Base-by-base conservation (phyloP, 371 early-diverging fungal species). In the Blyttiomyces sp. region DNA sequence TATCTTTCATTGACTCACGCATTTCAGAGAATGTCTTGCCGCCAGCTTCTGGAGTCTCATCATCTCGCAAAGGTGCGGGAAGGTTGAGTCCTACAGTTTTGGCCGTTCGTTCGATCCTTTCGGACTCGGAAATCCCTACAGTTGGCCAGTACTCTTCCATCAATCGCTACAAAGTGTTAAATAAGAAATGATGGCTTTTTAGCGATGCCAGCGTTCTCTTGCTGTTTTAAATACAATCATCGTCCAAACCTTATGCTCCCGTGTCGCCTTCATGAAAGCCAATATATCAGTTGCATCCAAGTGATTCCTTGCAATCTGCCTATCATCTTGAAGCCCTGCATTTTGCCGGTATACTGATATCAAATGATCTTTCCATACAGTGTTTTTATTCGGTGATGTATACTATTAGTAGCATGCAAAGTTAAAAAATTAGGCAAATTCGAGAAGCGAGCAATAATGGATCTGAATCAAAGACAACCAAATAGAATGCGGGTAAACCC, bases 131-230 rank as follows among this genome's bases (percentile, higher is more conserved):
- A 4, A 62, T 28, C 9, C 21, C 17, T 17, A 56, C 32, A 11
- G 42, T 39, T 1, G 62, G 62, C 55, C 54, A 62, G 43, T 62
- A 54, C 0, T 46, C 55, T n/a, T 62, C 62, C 23, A 54, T 24
- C 11, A 62, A 43, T 31, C 55, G 44, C 62, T 62, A 16, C 35
- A 24, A 42, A 9, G 54, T 1, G 23, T 42, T 13, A 43, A 54
- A 21, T n/a, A 42, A 43, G n/a, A 54, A 27, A 2, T 21, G n/a
- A 51, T 19, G 1, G 33, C 33, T 2, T n/a, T 6, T 17, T 31
- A 7, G 28, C 50, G 24, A 19, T 21, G 23, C 50, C 27, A 11
- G 21, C 50, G 21, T 5, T n/a, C 9, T n/a, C 27, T 32, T n/a
- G 13, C 31, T 27, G 23, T 27, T 31, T 27, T 31, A 9, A 16